Base-by-base conservation (phyloP, 2,329 filamentous ascomycete species). In the Aspergillus udagawae region DNA sequence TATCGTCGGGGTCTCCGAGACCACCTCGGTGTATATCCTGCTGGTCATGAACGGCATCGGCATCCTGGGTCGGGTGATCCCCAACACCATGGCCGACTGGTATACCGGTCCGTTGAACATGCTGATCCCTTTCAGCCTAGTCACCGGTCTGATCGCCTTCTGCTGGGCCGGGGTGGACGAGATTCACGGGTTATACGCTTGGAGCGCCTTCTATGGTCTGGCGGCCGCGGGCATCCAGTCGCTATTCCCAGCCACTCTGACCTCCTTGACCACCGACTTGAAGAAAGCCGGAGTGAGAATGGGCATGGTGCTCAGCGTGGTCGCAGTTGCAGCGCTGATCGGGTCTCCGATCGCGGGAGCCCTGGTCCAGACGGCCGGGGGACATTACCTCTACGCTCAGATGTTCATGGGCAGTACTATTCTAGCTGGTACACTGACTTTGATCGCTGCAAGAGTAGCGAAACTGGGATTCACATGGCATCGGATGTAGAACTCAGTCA, bases 1-100 rank as follows among this genome's bases (percentile, higher is more conserved):
- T 25, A 62, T 74, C 48, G 70, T 80, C 44, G 73, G 73, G 2
- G 65, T 80, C 2, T 70, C 74, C 0, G 73, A 78, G 53, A 65
- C 71, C 1, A 73, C 75, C 52, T 79, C 84, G 4, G 79, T 89
- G 51, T 82, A 86, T 64, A 70, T 90, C 7, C 74, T 90, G 12
- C 77, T 89, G 27, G 75, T 89, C 3, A 76, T 89, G 66, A 91
- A 90, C 70, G 85, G 82, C 21, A 77, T 85, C 10, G 85, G 86
- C 1, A 56, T 84, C 14, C 56, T 83, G 2, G 85, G 85, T 9
- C 82, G 87, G 0, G 57, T 88, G 10, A 61, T 84, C 0, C 85
- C 85, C 0, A 85, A 81, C 67, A 75, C 80, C 60, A 62, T 86
- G 1, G 85, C 86, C 2, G 86, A 89, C 65, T 70, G 71, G 32